A percentile compares a stretch with the other conserved stretches of the same genome.
phyloP scores from a whole-genome alignment of 805 yeast genomes.

The Suhomyces sp. region DNA sequence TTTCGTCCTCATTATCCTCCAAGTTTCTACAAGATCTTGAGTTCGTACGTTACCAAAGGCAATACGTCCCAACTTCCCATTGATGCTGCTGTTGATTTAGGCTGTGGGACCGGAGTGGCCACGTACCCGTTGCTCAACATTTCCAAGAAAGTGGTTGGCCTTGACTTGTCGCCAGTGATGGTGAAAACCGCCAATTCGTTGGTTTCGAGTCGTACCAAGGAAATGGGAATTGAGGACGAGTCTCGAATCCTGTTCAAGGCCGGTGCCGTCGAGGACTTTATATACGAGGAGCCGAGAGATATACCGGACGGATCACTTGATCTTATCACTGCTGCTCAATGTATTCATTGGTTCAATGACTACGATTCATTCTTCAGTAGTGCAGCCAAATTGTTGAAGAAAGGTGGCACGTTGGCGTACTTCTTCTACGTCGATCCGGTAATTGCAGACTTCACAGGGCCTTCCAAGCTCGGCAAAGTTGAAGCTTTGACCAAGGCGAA shows the following conservation, averaged over 20 bases:
- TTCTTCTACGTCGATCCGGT: slow-evolving; percentile 45
- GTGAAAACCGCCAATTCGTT: slow-evolving; percentile 40
- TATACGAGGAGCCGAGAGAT: slow-evolving; percentile 12
- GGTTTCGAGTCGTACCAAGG: slow-evolving; percentile 20
- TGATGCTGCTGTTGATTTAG: slow-evolving; percentile 37
- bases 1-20: slow-evolving; percentile 45
- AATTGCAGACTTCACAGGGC: slow-evolving; percentile 26
- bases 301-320: slow-evolving; percentile 26
- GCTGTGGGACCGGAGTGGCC: slow-evolving; percentile 58
- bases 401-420: slow-evolving; percentile 43
- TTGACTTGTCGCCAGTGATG: slow-evolving; percentile 51
- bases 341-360: slow-evolving; percentile 43
- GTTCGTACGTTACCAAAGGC: slow-evolving; percentile 22
- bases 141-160: slow-evolving; percentile 40
- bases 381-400: slow-evolving; percentile 35
- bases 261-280: slow-evolving; percentile 35
- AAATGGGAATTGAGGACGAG: slow-evolving; percentile 24
- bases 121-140: slow-evolving; percentile 43
- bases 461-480: slow-evolving; percentile 12
- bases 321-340: slow-evolving; percentile 43
- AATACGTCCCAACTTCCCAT: slow-evolving; percentile 14
- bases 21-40: slow-evolving; percentile 33
- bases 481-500: slow-evolving; percentile 21
- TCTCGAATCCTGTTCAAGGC: slow-evolving; percentile 29
- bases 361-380: slow-evolving; percentile 31